Percentiles rank a stretch among this genome's conserved stretches.
These are phyloP conservation scores for Colletotrichum orbiculare DNA, from an alignment of 2,329 filamentous ascomycete species.

Conservation along the genomic window DNA sequence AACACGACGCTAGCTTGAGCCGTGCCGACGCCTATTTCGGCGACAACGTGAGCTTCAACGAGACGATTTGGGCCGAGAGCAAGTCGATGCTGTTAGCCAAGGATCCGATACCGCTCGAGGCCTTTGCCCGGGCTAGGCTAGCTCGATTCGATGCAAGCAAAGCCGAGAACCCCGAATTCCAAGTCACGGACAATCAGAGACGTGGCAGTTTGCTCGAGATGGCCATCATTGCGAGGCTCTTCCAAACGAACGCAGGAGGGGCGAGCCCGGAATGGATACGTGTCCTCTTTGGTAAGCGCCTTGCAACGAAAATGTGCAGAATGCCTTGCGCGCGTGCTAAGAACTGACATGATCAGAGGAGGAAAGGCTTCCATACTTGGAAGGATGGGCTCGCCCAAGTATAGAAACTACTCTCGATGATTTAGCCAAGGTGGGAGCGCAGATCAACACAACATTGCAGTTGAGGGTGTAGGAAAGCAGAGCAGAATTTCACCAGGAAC, in stretches of 20 bases:
- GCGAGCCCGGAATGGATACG: background rate
- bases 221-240: background rate
- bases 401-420: background rate
- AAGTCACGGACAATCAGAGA: background rate
- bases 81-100: background rate
- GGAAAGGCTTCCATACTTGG: background rate
- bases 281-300: background rate
- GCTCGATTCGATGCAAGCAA: background rate
- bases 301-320: background rate
- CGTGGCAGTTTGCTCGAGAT: background rate
- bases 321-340: background rate
- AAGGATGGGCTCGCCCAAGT: background rate
- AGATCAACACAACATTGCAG: background rate
- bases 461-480: no score
- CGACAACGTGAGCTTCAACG: background rate
- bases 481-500: no score
- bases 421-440: background rate
- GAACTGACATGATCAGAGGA: background rate
- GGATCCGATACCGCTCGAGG: background rate
- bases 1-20: constrained; percentile 45
- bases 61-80: background rate
- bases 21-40: constrained; percentile 39
- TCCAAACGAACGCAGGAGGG: background rate
- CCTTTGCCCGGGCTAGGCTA: background rate
- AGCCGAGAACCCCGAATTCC: background rate